Evolutionary conservation across 2,329 filamentous ascomycete species (phyloP), one percentile per base, ranked within the genome.

Genomic region (Acrocalymma vagum): DNA sequence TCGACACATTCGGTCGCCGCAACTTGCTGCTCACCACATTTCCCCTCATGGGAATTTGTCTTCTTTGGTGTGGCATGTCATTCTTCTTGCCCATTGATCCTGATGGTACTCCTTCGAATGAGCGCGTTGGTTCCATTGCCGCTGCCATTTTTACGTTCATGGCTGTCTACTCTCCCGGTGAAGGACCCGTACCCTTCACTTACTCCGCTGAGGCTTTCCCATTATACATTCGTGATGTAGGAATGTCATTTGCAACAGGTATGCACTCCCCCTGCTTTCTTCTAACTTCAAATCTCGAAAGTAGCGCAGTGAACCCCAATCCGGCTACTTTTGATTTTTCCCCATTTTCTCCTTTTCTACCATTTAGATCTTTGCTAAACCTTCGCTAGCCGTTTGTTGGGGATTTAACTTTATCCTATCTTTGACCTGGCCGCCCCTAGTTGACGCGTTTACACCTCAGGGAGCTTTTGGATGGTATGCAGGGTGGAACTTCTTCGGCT

Each of bases 391-490:
- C 0, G 81, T 77, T 30, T 79, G 75, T 16, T 82, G 79, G 78
- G 77, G 78, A 41, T 82, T 82, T 70, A 82, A 83, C 59, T 78
- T 76, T 45, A 62, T 78, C 11, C 67, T 80, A 1, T 72, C 73
- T 1, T 72, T 81, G 10, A 79, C 78, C 2, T 82, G 78, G 78
- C 79, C 79, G 1, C 72, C 73, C 0, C 58, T 82, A 5, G 63
- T 71, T 3, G 61, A 62, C 0, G 72, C 76, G 0, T 81, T 81
- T 51, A 75, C 70, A 0, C 65, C 72, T 0, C 75, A 78, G 15
- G 79, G 79, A 3, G 79, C 74, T 0, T 81, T 83, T 48, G 73
- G 73, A 7, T 83, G 78, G 73, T 82, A 82, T 51, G 80, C 79
- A 0, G 76, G 67, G 1, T 78, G 78, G 71, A 81, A 80, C 58